These are phyloP conservation scores for Penicillium flavigenum DNA, from an alignment of 495 filamentous ascomycete genomes.

Conservation along the genomic window DNA sequence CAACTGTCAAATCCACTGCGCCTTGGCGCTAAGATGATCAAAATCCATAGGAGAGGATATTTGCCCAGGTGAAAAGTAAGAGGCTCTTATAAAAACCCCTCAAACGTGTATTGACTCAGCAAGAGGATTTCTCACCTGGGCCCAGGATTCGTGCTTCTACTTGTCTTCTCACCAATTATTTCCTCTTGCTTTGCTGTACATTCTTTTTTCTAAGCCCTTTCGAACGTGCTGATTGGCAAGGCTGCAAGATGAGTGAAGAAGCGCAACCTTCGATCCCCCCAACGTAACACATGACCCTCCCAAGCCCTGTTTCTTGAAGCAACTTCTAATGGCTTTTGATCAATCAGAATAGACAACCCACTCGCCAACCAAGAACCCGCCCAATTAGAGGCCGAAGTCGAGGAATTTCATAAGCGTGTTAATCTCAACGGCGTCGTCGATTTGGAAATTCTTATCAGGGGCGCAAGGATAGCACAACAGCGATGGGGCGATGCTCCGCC, in stretches of 20 bases:
- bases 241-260: background rate
- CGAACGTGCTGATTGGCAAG: background rate
- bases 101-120: background rate
- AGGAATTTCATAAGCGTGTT: slow-evolving; percentile 4
- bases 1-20: background rate
- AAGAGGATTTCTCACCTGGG: background rate
- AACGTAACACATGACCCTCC: background rate
- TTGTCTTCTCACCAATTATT: background rate
- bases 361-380: background rate
- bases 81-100: background rate
- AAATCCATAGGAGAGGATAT: background rate
- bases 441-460: slow-evolving; percentile 14
- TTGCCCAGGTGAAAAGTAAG: background rate
- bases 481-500: background rate
- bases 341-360: background rate
- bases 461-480: slow-evolving; percentile 15
- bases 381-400: slow-evolving; percentile 14
- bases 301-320: background rate
- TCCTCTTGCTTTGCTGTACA: background rate
- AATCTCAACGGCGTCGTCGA: slow-evolving; percentile 13
- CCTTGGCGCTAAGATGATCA: background rate
- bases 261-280: background rate
- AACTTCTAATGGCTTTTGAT: background rate
- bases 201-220: background rate
- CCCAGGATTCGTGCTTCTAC: background rate